A percentile compares a stretch with the other conserved stretches of the same genome.
Evolutionary conservation across 2,329 filamentous ascomycete genomes (phyloP).

Genomic region (Knoxdaviesia capensis): DNA sequence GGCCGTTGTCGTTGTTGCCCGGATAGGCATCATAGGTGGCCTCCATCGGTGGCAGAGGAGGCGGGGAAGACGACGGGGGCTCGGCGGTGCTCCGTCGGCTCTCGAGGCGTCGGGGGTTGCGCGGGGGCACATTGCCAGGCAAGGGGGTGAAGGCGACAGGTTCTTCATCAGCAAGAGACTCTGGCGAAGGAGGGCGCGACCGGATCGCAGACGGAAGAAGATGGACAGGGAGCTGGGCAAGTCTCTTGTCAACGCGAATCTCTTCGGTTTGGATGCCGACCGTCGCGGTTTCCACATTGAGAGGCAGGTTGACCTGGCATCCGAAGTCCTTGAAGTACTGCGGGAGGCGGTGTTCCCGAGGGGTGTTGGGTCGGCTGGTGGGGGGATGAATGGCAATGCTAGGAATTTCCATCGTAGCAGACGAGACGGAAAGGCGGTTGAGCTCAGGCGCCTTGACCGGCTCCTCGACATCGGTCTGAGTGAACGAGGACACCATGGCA

Average conservation of each 20-base stretch:
- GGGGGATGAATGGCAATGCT: slow-evolving; percentile 87
- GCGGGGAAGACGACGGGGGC: slow-evolving; percentile 27
- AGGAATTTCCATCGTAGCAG: slow-evolving; percentile 35
- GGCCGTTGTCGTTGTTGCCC: slow-evolving; percentile 64
- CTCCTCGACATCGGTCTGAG: slow-evolving; percentile 31
- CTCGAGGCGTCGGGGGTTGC: slow-evolving; percentile 36
- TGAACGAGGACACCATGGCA: slow-evolving; percentile 32
- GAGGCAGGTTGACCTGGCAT: slow-evolving; percentile 46
- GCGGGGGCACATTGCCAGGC: slow-evolving; percentile 32
- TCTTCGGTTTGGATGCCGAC: slow-evolving; percentile 65
- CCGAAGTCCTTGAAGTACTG: slow-evolving; percentile 67
- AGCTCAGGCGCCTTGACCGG: slow-evolving; percentile 4
- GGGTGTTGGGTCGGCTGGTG: slow-evolving; percentile 61
- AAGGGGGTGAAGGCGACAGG: slow-evolving; percentile 27
- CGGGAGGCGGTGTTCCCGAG: slow-evolving; percentile 52
- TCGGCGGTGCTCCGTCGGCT: slow-evolving; percentile 25
- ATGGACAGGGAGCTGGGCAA: slow-evolving; percentile 55
- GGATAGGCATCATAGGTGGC: slow-evolving; percentile 48
- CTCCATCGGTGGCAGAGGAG: slow-evolving; percentile 10
- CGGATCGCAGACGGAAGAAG: slow-evolving; percentile 60
- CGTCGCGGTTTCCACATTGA: slow-evolving; percentile 9
- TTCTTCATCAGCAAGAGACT: slow-evolving; percentile 11
- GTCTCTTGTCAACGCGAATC: slow-evolving; percentile 63
- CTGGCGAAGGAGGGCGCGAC: slow-evolving; percentile 37
- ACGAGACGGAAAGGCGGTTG: too few species aligned